phyloP scores from a whole-genome alignment of 768 basidiomycete species.

The Pleurotus tuber-regium region DNA sequence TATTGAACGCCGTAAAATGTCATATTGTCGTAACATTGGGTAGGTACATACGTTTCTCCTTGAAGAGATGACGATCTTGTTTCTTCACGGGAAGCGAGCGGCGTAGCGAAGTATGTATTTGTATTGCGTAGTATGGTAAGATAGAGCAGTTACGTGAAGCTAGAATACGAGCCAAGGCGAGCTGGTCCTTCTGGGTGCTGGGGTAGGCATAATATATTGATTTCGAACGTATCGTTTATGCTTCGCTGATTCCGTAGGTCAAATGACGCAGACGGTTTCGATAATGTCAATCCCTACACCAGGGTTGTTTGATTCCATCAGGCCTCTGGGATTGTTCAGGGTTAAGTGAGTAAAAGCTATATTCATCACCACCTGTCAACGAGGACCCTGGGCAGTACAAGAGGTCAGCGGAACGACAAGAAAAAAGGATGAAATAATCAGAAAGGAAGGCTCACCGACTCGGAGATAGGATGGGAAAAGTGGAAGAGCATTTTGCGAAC shows the following conservation, averaged over 20 bases:
- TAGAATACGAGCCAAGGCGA: too few species aligned
- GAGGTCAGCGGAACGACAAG: neutral
- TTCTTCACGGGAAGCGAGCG: too few species aligned
- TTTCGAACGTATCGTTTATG: neutral
- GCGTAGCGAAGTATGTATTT: too few species aligned
- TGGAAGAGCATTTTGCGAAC: too few species aligned
- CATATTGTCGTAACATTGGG: too few species aligned
- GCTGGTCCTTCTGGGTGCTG: too few species aligned
- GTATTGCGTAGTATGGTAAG: too few species aligned
- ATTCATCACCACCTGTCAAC: neutral
- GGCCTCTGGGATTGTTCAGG: neutral
- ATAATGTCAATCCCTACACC: neutral
- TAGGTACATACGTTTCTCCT: too few species aligned
- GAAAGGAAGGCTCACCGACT: neutral
- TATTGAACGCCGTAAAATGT: too few species aligned
- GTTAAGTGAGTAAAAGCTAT: neutral
- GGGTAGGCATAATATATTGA: too few species aligned
- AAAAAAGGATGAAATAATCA: neutral
- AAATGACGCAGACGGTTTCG: neutral
- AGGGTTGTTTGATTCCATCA: neutral
- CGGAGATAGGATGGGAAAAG: neutral
- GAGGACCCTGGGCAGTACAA: neutral
- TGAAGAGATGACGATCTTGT: too few species aligned
- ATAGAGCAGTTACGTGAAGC: too few species aligned
- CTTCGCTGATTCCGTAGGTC: neutral